Evolutionary conservation across 2,329 filamentous ascomycete genomes (phyloP), one percentile per base, ranked within the genome.

Genomic region (Teratosphaeria destructans): DNA sequence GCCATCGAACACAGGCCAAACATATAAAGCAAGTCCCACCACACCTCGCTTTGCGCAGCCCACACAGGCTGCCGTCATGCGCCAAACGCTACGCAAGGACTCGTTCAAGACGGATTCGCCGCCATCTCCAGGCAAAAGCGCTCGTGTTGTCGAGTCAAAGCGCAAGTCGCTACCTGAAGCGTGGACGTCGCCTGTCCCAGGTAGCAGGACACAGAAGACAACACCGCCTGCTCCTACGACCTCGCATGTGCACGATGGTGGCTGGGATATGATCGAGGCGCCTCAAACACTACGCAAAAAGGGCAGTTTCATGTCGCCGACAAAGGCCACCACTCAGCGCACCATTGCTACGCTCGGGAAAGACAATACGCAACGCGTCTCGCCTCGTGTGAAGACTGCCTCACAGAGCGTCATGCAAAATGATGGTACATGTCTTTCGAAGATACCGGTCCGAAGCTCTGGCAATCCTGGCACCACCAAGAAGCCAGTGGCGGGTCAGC

Each of bases 251-350:
- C 10, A 19, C 7, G 29, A 26, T 12, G 43, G 26, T 14, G 16
- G n/a, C 54, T 49, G 26, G 47, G 54, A 60, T 23, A 53, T 52
- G 23, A 29, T 54, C 14, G 39, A 32, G 16, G 43, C 39, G 32
- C 34, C 32, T 16, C 56, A 56, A 11, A 32, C 65, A 3, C 65
- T 63, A 23, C 71, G 71, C 62, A 69, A 70, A 63, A 62, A 60
- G 19, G 68, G 64, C 61, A 68, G 67, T 5, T 71, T 68, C 60
- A 71, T 69, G 69, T 67, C 67, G 26, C 69, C 70, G 3, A 72
- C 70, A 5, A 67, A 65, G 34, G 67, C 69, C 3, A 64, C 68
- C 2, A 65, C 64, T 23, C 67, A 64, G 34, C 67, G 67, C n/a
- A 62, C 58, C 14, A 60, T 66, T 52, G 67, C 64, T 4, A 70